phyloP scores from a whole-genome alignment of 768 basidiomycete genomes.

The Hericium coralloides region DNA sequence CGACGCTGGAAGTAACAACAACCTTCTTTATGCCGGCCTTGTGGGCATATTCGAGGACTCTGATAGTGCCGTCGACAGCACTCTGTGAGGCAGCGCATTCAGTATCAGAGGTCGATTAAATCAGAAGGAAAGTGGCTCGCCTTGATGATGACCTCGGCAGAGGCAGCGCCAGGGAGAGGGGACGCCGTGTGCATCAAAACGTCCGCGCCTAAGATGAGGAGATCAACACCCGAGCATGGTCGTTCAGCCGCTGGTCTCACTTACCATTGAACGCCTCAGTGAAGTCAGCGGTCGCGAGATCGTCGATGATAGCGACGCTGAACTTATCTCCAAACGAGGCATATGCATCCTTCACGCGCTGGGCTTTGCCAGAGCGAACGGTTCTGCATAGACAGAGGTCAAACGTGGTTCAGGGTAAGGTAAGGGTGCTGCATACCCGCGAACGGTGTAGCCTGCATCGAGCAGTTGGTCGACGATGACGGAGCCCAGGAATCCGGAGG shows the following conservation, averaged over 20 bases:
- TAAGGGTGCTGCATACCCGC: slow-evolving; percentile 24
- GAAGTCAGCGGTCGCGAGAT: slow-evolving; percentile 16
- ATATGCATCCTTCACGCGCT: background rate
- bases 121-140: too few relatives aligned
- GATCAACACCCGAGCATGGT: background rate
- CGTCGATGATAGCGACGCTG: slow-evolving; percentile 11
- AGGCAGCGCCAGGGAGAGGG: background rate
- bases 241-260: background rate
- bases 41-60: slow-evolving; percentile 4
- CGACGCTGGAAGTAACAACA: slow-evolving; percentile 7
- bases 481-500: slow-evolving; percentile 25
- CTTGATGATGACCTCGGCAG: slow-evolving; percentile 1
- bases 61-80: slow-evolving; percentile 7
- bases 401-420: background rate
- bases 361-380: slow-evolving; percentile 7
- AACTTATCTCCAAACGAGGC: slow-evolving; percentile 9
- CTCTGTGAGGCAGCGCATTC: background rate
- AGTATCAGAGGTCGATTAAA: background rate
- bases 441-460: slow-evolving; percentile 36
- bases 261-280: slow-evolving; percentile 14
- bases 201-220: slow-evolving; percentile 2
- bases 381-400: background rate
- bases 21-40: slow-evolving; percentile 1
- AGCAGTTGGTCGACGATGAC: slow-evolving; percentile 24
- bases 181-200: slow-evolving; percentile 12